Base-by-base conservation (phyloP, 2,329 filamentous ascomycete species). In the Rugonectria rugulosa region DNA sequence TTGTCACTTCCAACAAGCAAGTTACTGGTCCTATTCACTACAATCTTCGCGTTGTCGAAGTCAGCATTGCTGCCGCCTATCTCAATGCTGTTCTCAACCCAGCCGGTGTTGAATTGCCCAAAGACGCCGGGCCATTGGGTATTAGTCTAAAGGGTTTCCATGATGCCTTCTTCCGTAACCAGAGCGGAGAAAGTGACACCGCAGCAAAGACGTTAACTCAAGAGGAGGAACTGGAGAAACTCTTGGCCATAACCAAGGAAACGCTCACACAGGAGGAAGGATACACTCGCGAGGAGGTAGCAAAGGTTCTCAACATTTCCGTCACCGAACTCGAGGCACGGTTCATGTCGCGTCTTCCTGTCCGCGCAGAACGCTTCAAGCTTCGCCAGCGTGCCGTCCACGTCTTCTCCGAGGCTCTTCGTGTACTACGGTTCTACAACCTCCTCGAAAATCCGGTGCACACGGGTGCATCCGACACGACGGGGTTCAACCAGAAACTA, bases 21-120 rank as follows among this genome's bases (percentile, higher is more conserved):
- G 90, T 94, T 59, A 97, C 94, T 1, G 95, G 89, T 0, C 94
- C 94, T 0, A 88, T 96, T 61, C 92, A 94, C 81, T 99, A 98
- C 81, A 99, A 99, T 74, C 84, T 99, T 20, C 89, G 95, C 23
- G 95, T 99, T 2, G 95, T 97, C 31, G 95, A 99, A 76, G 96
- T 92, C 77, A 95, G 90, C 49, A 83, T 99, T 26, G 95, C 95
- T 3, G 92, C 95, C 3, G 84, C 83, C 20, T 86, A 84, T 68
- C 79, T 88, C 56, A 80, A 87, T 63, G 83, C 85, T 21, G 76
- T 79, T 21, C 75, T 87, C 54, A 84, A 82, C 71, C 81, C 83
- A 10, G 70, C 79, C 1, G 79, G 79, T 29, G 86, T 84, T 1
- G 73, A 78, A 24, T 85, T 98, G 1, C 88, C 91, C 15, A 76